Evolutionary conservation across 768 basidiomycete genomes (phyloP).

Genomic region (Daedaleopsis nitida): DNA sequence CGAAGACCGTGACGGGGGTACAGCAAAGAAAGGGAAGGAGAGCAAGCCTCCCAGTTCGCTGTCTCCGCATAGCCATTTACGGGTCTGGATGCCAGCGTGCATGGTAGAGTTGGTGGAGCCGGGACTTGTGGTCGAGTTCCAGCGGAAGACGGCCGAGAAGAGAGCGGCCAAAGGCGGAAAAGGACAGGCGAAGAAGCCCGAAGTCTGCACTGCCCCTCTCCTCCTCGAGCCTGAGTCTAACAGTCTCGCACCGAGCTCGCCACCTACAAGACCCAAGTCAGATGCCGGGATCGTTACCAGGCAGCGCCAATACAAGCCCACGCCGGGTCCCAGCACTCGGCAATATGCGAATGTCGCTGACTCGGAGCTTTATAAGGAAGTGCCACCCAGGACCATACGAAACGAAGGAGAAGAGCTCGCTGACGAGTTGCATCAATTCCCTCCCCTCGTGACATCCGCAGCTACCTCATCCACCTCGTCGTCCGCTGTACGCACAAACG

Average conservation of each 20-base stretch:
- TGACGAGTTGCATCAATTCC: neutral
- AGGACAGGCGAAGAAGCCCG: slow-evolving; percentile 16
- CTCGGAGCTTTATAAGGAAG: too few species aligned
- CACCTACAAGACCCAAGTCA: too few species aligned
- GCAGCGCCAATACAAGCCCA: too few species aligned
- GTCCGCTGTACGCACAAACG: neutral
- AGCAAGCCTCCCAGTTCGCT: slow-evolving; percentile 45
- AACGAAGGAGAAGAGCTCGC: slow-evolving; percentile 2
- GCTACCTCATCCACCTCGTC: neutral
- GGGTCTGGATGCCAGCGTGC: slow-evolving; percentile 83
- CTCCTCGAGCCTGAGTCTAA: slow-evolving; percentile 1
- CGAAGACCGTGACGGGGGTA: slow-evolving; percentile 53
- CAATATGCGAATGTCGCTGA: too few species aligned
- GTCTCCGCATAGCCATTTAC: slow-evolving; percentile 56
- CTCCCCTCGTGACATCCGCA: neutral
- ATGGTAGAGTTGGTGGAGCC: slow-evolving; percentile 74
- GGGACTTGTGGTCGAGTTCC: slow-evolving; percentile 60
- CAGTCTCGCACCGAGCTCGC: too few species aligned
- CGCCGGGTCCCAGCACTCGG: too few species aligned
- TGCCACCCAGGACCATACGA: too few species aligned
- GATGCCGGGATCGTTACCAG: too few species aligned
- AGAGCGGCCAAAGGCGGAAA: slow-evolving; percentile 46
- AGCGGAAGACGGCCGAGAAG: slow-evolving; percentile 54
- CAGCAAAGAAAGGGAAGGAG: slow-evolving; percentile 36
- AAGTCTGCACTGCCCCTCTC: neutral